Base-by-base conservation (phyloP, 371 early-diverging fungal species). In the Phascolomyces articulosus region DNA sequence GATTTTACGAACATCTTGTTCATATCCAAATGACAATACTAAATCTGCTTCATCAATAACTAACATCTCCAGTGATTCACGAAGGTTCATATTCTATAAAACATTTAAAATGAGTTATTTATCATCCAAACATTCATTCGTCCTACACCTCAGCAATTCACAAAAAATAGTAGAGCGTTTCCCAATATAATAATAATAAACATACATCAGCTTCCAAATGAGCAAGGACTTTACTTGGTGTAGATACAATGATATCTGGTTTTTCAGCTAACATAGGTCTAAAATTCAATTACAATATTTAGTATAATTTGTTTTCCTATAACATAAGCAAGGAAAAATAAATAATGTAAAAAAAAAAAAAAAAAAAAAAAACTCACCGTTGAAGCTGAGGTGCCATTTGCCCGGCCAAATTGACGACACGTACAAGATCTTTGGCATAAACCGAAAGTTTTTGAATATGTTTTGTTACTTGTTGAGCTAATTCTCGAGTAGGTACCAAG, bases 41-140 rank as follows among this genome's bases (percentile, higher is more conserved):
- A 97, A 74, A 79, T 97, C 97, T 1, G 97, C 97, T 78, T 98
- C 98, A 65, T 98, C 98, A 57, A 98, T 93, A 13, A 96, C 95
- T 38, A 98, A 80, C 3, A 89, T 90, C 56, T 93, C 89, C 59
- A 97, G 79, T 10, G 87, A 75, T 8, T 85, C 81, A 29, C 74
- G 68, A 60, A 95, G 57, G 4, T 64, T 77, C 63, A 95, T 78
- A 58, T 77, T 86, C 64, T 86, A 81, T 27, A 24, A 56, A 51
- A n/a, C n/a, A n/a, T n/a, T n/a, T n/a, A n/a, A n/a, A n/a, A 34
- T 34, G 9, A 6, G 11, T 34, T 34, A 34, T 6, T 34, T 34
- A 9, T 34, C 34, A 9, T 34, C 1, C 2, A 6, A 34, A 9
- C 11, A 0, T 34, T 34, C 34, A 34, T 34, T 11, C 31, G 6